These are phyloP conservation scores for Podospora bellae-mahoneyi DNA, from an alignment of 495 filamentous ascomycete species.

Conservation along the genomic window DNA sequence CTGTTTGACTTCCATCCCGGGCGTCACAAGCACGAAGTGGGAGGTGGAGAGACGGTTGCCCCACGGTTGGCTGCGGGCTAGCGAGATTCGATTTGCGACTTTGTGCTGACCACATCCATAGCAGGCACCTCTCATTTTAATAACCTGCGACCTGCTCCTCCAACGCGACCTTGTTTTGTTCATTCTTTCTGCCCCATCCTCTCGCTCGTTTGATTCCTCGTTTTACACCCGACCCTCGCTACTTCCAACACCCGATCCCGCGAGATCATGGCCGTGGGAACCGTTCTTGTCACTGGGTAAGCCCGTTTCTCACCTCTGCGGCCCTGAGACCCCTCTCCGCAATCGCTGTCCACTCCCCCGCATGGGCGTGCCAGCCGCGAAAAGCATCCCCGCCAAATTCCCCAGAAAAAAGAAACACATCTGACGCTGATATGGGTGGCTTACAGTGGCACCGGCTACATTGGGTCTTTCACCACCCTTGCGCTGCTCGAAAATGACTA, in stretches of 20 bases:
- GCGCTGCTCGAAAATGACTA: constrained; percentile 90
- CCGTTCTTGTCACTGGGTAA: constrained; percentile 89
- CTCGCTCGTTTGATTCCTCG: neutral
- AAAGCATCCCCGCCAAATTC: constrained; percentile 13
- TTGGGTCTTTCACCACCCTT: constrained; percentile 93
- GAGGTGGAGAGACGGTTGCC: constrained; percentile 16
- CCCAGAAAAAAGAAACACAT: constrained; percentile 7
- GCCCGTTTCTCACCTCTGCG: constrained; percentile 26
- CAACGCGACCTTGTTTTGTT: constrained; percentile 1
- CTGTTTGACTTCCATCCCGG: neutral
- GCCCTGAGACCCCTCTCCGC: constrained; percentile 5
- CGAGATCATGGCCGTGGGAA: constrained; percentile 67
- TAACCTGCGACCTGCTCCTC: constrained; percentile 6
- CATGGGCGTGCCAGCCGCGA: constrained; percentile 5
- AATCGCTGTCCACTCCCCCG: constrained; percentile 13
- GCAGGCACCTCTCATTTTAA: constrained; percentile 1
- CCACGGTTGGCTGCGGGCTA: constrained; percentile 29
- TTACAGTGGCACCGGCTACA: constrained; percentile 91
- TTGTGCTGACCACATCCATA: constrained; percentile 13
- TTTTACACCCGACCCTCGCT: neutral
- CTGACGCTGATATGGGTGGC: constrained; percentile 21
- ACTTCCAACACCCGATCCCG: neutral
- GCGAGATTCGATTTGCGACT: constrained; percentile 31
- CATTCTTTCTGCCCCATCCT: neutral
- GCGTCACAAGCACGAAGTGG: constrained; percentile 1